Evolutionary conservation across 2,329 filamentous ascomycete genomes (phyloP).

Genomic region (Macrophomina phaseolina): DNA sequence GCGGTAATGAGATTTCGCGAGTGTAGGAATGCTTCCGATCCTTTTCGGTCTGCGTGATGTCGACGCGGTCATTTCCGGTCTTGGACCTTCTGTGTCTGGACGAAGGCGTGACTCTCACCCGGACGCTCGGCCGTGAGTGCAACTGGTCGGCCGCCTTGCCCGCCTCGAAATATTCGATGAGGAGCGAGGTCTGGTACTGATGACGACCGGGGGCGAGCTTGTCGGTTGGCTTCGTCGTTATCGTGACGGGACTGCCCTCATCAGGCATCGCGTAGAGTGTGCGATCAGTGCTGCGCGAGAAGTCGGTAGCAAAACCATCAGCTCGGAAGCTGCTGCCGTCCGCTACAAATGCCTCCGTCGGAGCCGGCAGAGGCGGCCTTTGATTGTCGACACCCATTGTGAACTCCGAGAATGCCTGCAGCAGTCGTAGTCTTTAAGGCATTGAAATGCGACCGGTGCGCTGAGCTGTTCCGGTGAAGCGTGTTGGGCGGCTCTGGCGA

Average conservation of each 20-base stretch:
- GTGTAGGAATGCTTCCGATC: constrained; percentile 72
- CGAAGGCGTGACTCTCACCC: constrained; percentile 80
- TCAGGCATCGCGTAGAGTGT: constrained; percentile 82
- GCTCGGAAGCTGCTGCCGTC: constrained; percentile 55
- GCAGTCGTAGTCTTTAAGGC: background rate
- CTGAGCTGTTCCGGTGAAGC: background rate
- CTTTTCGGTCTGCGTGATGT: constrained; percentile 82
- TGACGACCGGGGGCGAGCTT: constrained; percentile 61
- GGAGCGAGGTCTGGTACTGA: constrained; percentile 82
- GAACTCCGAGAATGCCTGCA: background rate
- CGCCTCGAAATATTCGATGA: constrained; percentile 95
- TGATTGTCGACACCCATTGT: constrained; percentile 52
- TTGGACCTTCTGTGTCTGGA: constrained; percentile 59
- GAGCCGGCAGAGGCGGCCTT: constrained; percentile 71
- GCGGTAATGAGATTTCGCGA: constrained; percentile 67
- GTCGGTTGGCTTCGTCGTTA: constrained; percentile 73
- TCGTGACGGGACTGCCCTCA: constrained; percentile 89
- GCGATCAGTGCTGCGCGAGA: constrained; percentile 71
- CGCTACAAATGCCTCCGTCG: constrained; percentile 74
- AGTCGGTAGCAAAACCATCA: constrained; percentile 67
- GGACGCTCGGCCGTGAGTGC: constrained; percentile 79
- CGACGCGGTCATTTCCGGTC: constrained; percentile 71
- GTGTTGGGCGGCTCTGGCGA: background rate
- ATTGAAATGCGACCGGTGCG: background rate
- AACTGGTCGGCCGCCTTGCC: constrained; percentile 67